Base-by-base conservation (phyloP, 1,284 basidiomycete species). In the Ceratobasidium theobromae region DNA sequence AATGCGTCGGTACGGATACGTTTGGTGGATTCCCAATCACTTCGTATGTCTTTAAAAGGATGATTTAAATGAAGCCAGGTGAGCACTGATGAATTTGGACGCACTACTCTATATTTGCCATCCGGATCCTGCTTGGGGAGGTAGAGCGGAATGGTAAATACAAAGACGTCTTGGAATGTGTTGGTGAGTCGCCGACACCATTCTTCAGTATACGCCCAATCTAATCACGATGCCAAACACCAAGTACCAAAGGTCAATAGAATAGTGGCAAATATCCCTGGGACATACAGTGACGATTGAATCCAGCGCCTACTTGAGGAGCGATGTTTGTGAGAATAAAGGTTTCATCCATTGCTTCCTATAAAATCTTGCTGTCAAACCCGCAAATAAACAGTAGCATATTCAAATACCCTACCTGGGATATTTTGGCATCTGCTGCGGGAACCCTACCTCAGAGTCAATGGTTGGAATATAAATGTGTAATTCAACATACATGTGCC, bases 131-230 rank as follows among this genome's bases (percentile, higher is more conserved):
- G 84, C 52, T 85, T 86, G 1, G 97, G 97, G 11, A 99, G 84
- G 78, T 99, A 99, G n/a, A 99, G 81, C 0, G 97, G 97, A 25
- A 99, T 83, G 6, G 97, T 99, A 77, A 99, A 99, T 43, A 99
- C 88, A 76, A 96, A 99, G 53, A 99, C 94, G 74, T 99, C 95
- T 54, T 89, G 80, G 75, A 98, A 99, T 27, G 82, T 84, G 23
- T 79, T 82, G 0, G 96, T 98, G 46, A 99, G 82, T 8, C 89
- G 83, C 28, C 97, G 84, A 75, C 94, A 96, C 87, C 96, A 99
- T 73, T 97, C 90, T 77, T 99, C 97, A 9, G 95, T 77, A 75
- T 95, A 97, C 8, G 95, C 95, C 95, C 95, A 98, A 75, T 97
- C 93, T 95, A 43, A 27, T 53, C 57, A 54, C 28, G 11, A 8